Conservation (phyloP, 2,329 filamentous ascomycete species). For the Fusarium azukiicola region DNA sequence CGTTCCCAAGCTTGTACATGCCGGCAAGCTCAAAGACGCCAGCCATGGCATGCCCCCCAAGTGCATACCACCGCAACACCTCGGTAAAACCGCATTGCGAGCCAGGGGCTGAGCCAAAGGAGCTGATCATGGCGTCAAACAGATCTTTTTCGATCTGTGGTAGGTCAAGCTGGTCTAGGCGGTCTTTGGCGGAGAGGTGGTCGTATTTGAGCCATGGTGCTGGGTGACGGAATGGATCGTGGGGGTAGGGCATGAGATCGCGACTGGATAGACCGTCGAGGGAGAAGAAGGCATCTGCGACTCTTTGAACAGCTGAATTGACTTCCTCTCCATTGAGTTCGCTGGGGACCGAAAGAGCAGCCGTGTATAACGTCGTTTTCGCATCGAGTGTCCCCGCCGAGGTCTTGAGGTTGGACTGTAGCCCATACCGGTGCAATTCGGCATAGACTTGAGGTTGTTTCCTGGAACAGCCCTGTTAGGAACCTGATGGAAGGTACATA, state of each 20-base stretch:
- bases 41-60: conserved; percentile 37
- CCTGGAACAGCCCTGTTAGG: conserved; percentile 10
- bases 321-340: conserved; percentile 18
- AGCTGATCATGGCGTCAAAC: conserved; percentile 40
- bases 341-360: not conserved
- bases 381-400: conserved; percentile 32
- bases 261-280: conserved; percentile 56
- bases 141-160: conserved; percentile 42
- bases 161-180: conserved; percentile 54
- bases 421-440: conserved; percentile 41
- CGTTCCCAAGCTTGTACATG: conserved; percentile 44
- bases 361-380: conserved; percentile 31
- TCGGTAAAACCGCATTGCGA: conserved; percentile 35
- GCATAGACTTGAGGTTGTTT: conserved; percentile 46
- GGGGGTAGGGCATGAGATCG: conserved; percentile 61
- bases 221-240: conserved; percentile 56
- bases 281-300: conserved; percentile 55
- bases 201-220: conserved; percentile 53
- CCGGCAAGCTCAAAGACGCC: conserved; percentile 33
- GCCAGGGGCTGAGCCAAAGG: conserved; percentile 33
- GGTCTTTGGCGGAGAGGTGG: conserved; percentile 52
- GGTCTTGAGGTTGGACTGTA: conserved; percentile 44
- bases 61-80: conserved; percentile 45
- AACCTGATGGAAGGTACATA: not conserved
- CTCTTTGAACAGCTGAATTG: conserved; percentile 18